These are phyloP conservation scores for Middelhovenomyces tepae DNA, from an alignment of 805 yeast species.

Conservation along the genomic window DNA sequence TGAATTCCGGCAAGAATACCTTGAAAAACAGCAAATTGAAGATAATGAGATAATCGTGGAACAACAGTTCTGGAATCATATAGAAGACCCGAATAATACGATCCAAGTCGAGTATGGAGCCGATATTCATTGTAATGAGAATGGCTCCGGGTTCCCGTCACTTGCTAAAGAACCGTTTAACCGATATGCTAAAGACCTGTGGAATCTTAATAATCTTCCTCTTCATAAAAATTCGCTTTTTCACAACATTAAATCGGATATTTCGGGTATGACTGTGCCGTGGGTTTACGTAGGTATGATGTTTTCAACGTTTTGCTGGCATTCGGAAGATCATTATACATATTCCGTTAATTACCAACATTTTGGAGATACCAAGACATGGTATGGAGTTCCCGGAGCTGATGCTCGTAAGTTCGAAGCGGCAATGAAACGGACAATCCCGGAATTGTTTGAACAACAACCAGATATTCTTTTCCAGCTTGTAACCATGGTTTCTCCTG, in stretches of 20 bases:
- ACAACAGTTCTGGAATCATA: constrained; percentile 29
- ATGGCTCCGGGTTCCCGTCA: constrained; percentile 32
- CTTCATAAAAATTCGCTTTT: constrained; percentile 27
- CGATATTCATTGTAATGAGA: constrained; percentile 28
- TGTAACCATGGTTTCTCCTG: constrained; percentile 72
- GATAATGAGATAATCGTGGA: constrained; percentile 23
- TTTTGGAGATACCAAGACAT: constrained; percentile 77
- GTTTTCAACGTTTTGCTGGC: constrained; percentile 94
- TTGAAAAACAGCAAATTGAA: constrained; percentile 16
- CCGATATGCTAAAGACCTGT: constrained; percentile 27
- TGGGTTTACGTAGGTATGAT: constrained; percentile 91
- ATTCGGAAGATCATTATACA: constrained; percentile 89
- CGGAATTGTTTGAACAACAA: constrained; percentile 74
- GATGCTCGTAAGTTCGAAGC: constrained; percentile 57
- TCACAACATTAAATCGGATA: constrained; percentile 24
- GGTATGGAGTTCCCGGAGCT: constrained; percentile 84
- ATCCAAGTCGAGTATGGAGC: constrained; percentile 34
- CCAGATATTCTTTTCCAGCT: constrained; percentile 85
- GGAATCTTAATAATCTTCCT: constrained; percentile 32
- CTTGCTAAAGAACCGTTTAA: constrained; percentile 22
- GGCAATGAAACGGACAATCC: constrained; percentile 54
- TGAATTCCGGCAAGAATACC: constrained; percentile 39
- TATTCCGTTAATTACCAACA: constrained; percentile 89
- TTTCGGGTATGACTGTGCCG: constrained; percentile 92
- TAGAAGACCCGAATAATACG: constrained; percentile 21